Percentiles rank a stretch among this genome's conserved stretches.
Evolutionary conservation across 208 protist genomes (phyloP).

Genomic region (Ichthyophonus hoferi): DNA sequence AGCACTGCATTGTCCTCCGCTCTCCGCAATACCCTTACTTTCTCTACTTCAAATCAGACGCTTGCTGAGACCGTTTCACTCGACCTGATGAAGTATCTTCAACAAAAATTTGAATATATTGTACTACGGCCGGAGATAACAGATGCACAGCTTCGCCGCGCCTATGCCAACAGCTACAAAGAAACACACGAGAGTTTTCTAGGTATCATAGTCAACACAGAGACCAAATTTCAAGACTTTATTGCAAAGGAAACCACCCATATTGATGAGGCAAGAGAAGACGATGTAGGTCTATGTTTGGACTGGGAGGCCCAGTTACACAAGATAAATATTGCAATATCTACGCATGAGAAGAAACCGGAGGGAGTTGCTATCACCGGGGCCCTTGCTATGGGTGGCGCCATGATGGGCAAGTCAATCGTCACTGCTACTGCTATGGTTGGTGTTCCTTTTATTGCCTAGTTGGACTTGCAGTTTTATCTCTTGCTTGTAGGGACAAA

Average conservation of each 20-base stretch:
- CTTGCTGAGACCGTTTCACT: not conserved
- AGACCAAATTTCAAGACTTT: not conserved
- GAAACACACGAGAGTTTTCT: not conserved
- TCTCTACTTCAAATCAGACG: not conserved
- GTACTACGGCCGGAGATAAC: slow-evolving; percentile 14
- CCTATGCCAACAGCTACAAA: not conserved
- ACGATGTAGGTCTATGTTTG: not conserved
- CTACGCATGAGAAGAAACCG: not conserved
- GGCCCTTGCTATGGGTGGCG: not conserved
- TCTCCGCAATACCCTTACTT: not conserved
- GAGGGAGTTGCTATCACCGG: not conserved
- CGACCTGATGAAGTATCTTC: slow-evolving; percentile 16
- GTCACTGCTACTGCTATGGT: not conserved
- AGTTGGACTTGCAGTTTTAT: too few species aligned
- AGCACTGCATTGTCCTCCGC: not conserved
- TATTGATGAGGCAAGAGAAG: not conserved
- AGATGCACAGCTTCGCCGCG: not conserved
- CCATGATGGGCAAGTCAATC: not conserved
- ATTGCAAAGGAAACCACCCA: not conserved
- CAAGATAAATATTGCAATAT: not conserved
- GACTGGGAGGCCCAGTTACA: not conserved
- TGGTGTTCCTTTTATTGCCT: not conserved
- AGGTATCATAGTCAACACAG: not conserved
- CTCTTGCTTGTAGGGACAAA: too few species aligned
- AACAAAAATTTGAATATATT: slow-evolving; percentile 11